Percentiles rank a stretch among this genome's conserved stretches.
Conservation (phyloP, 768 basidiomycete species). For the Amanita muscaria region DNA sequence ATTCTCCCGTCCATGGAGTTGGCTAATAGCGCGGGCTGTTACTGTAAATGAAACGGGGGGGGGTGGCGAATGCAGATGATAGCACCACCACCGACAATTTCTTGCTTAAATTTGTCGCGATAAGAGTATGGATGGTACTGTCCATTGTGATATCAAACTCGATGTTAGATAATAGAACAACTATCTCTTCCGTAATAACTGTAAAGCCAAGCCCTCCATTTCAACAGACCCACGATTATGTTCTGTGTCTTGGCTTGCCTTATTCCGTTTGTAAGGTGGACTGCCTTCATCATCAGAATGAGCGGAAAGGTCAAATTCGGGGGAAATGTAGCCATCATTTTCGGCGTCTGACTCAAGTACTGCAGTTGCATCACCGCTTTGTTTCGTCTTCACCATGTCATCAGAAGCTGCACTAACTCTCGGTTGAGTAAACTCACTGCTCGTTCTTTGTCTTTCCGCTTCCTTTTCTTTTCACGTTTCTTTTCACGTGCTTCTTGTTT, state of each 20-base stretch:
- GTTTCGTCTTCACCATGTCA: conserved; percentile 19
- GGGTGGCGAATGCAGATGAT: conserved; percentile 69
- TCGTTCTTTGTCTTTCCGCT: conserved; percentile 72
- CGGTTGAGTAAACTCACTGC: conserved; percentile 23
- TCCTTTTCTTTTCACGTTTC: conserved; percentile 86
- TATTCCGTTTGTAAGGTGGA: conserved; percentile 23
- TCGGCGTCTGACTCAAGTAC: conserved; percentile 23
- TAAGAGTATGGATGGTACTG: no score
- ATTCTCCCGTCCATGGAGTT: conserved; percentile 66
- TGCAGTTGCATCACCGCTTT: conserved; percentile 27
- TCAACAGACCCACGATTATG: conserved; percentile 8
- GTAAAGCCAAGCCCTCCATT: conserved; percentile 10
- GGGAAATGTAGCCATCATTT: conserved; percentile 65
- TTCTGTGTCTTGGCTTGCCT: neutral
- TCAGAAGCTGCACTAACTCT: neutral
- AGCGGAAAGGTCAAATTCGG: conserved; percentile 50
- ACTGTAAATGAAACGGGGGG: no score
- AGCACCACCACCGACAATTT: conserved; percentile 81
- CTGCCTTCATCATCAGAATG: conserved; percentile 24
- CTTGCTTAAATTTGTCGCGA: conserved; percentile 3
- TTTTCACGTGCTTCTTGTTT: conserved; percentile 81
- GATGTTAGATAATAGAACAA: no score
- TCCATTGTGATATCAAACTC: no score
- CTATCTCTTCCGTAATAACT: conserved; percentile 3
- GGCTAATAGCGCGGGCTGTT: conserved; percentile 65